Evolutionary conservation across 1,139 yeast species (phyloP), one percentile per base, ranked within the genome.

Genomic region (Waltiozyma sp.): DNA sequence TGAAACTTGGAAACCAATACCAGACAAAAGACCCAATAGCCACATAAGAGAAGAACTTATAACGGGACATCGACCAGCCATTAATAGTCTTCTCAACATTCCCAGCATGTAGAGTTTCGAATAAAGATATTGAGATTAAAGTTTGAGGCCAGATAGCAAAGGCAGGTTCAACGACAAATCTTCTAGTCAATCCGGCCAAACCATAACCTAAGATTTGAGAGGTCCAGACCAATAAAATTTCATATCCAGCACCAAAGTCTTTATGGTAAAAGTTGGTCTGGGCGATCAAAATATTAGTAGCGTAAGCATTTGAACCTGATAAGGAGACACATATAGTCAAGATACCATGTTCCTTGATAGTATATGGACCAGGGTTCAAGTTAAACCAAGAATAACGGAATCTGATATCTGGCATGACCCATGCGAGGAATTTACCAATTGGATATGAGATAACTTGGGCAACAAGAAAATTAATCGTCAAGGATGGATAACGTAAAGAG

Each of bases 181-280:
- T 55, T 43, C 66, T 55, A 18, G 64, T 52, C 14, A 75, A 45
- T 37, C 82, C 82, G 38, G 79, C 80, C 39, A 74, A 58, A 28
- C 80, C 79, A 51, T 75, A 74, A 33, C 81, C 81, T 46, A 76
- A 63, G 57, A 72, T 66, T 56, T 75, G 80, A 34, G 79, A 70
- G 26, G 75, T 64, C 64, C 76, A 67, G 37, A 72, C 73, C 37
- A 75, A 66, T 40, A 75, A 56, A 38, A 77, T 57, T 46, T 65
- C 70, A 51, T 69, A 71, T 2, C 75, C 73, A 16, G 55, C 53
- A 36, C 55, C 56, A 38, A 58, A 59, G 47, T 50, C 46, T 51
- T 67, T 62, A 36, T 65, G 59, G 58, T 72, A 75, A 59, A 72
- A 75, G 39, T 61, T 63, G 49, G 69, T 73, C 56, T 73, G 79